Evolutionary conservation across 139 green algal species (phyloP).

Genomic region (Chlorella sorokiniana): DNA sequence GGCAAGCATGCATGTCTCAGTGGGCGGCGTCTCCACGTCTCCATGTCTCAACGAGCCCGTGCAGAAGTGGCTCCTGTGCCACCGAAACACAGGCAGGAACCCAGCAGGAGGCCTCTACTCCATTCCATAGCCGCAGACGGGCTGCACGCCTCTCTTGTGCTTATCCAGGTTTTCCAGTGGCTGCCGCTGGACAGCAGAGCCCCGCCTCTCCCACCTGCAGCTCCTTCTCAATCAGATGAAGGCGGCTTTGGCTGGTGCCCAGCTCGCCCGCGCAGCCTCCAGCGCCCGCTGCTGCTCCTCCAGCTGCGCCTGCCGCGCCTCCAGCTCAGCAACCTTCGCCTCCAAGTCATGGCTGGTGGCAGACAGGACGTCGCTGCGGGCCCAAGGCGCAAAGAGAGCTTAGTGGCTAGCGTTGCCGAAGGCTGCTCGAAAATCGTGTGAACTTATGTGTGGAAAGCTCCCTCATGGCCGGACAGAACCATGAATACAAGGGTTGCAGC

Average conservation of each 20-base stretch:
- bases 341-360: background rate
- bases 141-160: background rate
- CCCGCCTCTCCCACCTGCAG: constrained; percentile 2
- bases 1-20: no score
- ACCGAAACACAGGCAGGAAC: background rate
- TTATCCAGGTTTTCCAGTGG: no score
- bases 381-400: background rate
- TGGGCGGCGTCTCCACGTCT: no score
- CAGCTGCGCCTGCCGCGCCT: constrained; percentile 11
- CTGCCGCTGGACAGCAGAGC: background rate
- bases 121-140: background rate
- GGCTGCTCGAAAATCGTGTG: no score
- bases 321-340: constrained; percentile 2
- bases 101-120: background rate
- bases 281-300: background rate
- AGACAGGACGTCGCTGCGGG: background rate
- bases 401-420: no score
- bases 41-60: background rate
- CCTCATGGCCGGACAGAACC: no score
- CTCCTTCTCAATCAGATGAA: constrained; percentile 18
- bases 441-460: no score
- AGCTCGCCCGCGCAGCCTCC: constrained; percentile 23
- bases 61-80: background rate
- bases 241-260: background rate
- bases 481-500: no score